phyloP scores from a whole-genome alignment of 495 filamentous ascomycete species.

The Penicillium waksmanii region DNA sequence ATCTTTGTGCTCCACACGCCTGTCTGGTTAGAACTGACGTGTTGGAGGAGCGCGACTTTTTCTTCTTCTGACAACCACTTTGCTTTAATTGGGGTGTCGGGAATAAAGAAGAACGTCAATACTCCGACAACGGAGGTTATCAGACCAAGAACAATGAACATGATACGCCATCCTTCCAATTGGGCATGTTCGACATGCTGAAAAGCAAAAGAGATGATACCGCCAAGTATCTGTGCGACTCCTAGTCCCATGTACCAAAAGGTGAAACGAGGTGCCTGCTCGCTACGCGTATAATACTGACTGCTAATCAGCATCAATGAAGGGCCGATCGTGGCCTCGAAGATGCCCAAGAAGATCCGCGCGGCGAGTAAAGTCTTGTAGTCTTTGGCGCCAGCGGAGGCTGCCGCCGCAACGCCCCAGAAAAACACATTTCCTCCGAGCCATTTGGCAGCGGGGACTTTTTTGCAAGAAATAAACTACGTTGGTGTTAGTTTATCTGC shows the following conservation, averaged over 20 bases:
- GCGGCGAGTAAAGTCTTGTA: constrained; percentile 26
- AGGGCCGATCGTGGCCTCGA: constrained; percentile 66
- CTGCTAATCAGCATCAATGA: constrained; percentile 53
- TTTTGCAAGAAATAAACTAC: constrained; percentile 43
- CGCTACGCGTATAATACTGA: constrained; percentile 64
- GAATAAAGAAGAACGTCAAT: constrained; percentile 57
- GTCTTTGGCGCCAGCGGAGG: constrained; percentile 23
- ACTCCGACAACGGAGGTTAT: constrained; percentile 58
- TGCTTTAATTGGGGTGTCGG: constrained; percentile 61
- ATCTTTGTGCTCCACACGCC: constrained; percentile 53
- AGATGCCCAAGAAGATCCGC: constrained; percentile 66
- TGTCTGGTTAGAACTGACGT: constrained; percentile 59
- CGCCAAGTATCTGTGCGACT: constrained; percentile 63
- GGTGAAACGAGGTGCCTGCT: constrained; percentile 64
- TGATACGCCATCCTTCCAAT: constrained; percentile 62
- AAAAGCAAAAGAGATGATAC: constrained; percentile 62
- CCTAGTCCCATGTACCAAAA: constrained; percentile 69
- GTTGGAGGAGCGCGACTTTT: constrained; percentile 47
- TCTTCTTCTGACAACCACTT: constrained; percentile 58
- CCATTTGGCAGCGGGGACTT: constrained; percentile 56
- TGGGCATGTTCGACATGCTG: constrained; percentile 28
- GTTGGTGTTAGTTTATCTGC: neutral
- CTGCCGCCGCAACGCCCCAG: constrained; percentile 47
- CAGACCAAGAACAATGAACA: constrained; percentile 66
- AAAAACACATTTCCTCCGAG: constrained; percentile 52